Evolutionary conservation across 2,329 filamentous ascomycete species (phyloP).

Genomic region (Aureobasidium lini): DNA sequence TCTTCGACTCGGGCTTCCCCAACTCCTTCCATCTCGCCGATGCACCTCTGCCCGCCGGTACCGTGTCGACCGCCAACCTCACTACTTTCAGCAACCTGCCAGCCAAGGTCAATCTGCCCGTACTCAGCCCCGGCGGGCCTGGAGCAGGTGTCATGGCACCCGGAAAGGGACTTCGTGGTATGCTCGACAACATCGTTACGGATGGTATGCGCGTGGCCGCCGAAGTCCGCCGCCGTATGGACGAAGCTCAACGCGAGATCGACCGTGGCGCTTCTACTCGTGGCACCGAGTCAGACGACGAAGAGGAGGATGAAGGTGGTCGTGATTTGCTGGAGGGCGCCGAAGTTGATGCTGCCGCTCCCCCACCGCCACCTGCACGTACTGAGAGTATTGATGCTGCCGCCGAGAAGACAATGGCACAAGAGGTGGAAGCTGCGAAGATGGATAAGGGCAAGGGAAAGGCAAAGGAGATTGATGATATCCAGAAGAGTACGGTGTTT

Average conservation of each 20-base stretch:
- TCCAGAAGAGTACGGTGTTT: conserved; percentile 31
- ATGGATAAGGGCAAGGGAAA: conserved; percentile 23
- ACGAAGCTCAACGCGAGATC: conserved; percentile 87
- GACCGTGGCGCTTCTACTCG: conserved; percentile 70
- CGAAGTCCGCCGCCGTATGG: conserved; percentile 86
- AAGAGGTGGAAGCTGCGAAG: conserved; percentile 12
- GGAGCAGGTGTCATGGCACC: conserved; percentile 51
- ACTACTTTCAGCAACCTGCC: conserved; percentile 77
- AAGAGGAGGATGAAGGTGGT: conserved; percentile 63
- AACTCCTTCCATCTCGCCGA: conserved; percentile 85
- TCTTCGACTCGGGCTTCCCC: conserved; percentile 94
- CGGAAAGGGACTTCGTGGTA: conserved; percentile 74
- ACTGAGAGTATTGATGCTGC: not conserved
- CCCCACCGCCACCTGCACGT: not conserved
- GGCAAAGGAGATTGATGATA: conserved; percentile 23
- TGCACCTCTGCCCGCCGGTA: conserved; percentile 40
- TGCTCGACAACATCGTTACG: conserved; percentile 94
- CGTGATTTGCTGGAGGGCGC: conserved; percentile 43
- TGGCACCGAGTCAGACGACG: conserved; percentile 46
- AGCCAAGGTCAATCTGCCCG: conserved; percentile 21
- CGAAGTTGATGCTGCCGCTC: conserved; percentile 31
- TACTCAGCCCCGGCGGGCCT: conserved; percentile 26
- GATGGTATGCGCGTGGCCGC: conserved; percentile 94
- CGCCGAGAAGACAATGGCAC: conserved; percentile 8
- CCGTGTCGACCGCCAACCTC: conserved; percentile 57